These are phyloP conservation scores for Acacia crassicarpa DNA, from an alignment of 306 rosid genomes.

Conservation along the genomic window DNA sequence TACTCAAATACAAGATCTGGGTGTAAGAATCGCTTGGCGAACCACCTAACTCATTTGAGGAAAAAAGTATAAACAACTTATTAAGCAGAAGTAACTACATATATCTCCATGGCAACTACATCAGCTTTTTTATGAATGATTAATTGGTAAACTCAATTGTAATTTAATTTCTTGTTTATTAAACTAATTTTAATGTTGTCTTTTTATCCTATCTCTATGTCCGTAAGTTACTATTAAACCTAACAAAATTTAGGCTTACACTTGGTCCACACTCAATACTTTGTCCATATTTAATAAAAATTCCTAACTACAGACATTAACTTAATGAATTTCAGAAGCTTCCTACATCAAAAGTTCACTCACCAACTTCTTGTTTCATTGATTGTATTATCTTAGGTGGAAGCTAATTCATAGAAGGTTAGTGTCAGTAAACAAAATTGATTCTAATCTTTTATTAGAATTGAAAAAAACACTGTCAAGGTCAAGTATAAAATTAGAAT, in stretches of 20 bases:
- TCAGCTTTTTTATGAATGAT: no score
- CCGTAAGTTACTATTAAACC: neutral
- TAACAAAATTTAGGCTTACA: neutral
- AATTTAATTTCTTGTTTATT: neutral
- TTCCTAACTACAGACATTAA: neutral
- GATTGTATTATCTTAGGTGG: neutral
- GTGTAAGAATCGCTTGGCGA: constrained; percentile 38
- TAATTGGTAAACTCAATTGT: neutral
- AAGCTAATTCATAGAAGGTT: no score
- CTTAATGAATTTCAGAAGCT: neutral
- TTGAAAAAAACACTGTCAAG: no score
- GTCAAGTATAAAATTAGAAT: no score
- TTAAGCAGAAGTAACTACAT: neutral
- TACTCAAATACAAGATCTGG: constrained; percentile 29
- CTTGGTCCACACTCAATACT: neutral
- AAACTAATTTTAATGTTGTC: neutral
- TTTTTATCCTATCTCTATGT: neutral
- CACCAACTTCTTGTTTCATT: neutral
- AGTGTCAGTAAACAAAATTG: neutral
- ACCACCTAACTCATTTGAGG: constrained; percentile 26
- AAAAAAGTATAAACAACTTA: neutral
- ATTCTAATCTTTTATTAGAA: neutral
- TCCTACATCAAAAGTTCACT: neutral
- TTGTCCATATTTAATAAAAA: neutral
- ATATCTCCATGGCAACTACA: neutral